A percentile compares a stretch with the other conserved stretches of the same genome.
Evolutionary conservation across 148 eudicot genomes (phyloP).

Genomic region (Amaranthus hypochondriacus): DNA sequence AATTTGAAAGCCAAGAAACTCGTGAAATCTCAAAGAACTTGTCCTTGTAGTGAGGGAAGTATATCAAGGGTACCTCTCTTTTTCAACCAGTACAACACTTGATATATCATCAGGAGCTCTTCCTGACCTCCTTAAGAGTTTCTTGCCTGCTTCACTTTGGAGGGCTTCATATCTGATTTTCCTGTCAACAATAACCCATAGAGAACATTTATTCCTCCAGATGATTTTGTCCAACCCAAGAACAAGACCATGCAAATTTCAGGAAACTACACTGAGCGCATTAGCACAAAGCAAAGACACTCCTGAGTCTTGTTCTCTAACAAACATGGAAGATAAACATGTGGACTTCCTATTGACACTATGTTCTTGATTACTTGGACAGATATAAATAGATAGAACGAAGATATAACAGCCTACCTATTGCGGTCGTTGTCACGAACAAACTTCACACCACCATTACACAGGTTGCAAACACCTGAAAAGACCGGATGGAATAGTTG

Average conservation of each 20-base stretch:
- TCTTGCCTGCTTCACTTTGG: constrained; percentile 88
- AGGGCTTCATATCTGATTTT: constrained; percentile 87
- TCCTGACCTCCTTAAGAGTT: constrained; percentile 72
- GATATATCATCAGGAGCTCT: constrained; percentile 98
- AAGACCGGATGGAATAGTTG: not conserved
- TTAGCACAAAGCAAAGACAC: not conserved
- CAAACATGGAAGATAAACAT: not conserved
- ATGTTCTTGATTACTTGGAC: not conserved
- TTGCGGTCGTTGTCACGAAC: constrained; percentile 76
- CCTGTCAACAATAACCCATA: constrained; percentile 31
- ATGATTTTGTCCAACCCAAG: not conserved
- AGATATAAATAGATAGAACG: not conserved
- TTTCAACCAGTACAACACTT: constrained; percentile 93
- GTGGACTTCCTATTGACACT: not conserved
- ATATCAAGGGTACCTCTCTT: constrained; percentile 46
- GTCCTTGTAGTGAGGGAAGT: not conserved
- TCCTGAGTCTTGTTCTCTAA: not conserved
- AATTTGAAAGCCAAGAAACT: not conserved
- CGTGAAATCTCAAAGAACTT: not conserved
- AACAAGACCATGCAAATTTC: not conserved
- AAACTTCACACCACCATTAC: constrained; percentile 97
- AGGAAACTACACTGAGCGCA: not conserved
- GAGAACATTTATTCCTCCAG: not conserved
- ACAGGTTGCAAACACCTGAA: constrained; percentile 94
- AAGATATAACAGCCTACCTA: constrained; percentile 36